Percentiles rank a stretch among this genome's conserved stretches.
These are phyloP conservation scores for Nemania sp. DNA, from an alignment of 2,329 filamentous ascomycete genomes.

Conservation along the genomic window DNA sequence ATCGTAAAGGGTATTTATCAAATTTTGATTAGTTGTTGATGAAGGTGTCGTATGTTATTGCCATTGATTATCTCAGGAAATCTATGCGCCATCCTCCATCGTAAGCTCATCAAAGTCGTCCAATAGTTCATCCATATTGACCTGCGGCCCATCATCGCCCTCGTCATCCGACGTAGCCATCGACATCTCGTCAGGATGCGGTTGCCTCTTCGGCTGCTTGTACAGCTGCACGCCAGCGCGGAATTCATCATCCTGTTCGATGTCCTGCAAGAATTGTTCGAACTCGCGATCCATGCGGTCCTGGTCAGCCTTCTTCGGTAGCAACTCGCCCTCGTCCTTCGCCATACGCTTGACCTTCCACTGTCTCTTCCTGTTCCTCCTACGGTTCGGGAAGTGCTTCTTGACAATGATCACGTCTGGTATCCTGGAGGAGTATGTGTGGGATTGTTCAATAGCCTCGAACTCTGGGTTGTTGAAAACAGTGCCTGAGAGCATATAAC, in stretches of 20 bases:
- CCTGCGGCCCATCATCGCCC: constrained; percentile 73
- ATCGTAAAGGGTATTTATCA: background rate
- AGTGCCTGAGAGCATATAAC: constrained; percentile 86
- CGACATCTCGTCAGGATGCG: constrained; percentile 74
- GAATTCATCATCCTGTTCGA: constrained; percentile 94
- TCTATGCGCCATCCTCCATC: constrained; percentile 67
- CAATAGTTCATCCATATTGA: constrained; percentile 83
- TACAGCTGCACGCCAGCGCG: constrained; percentile 87
- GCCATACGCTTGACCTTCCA: constrained; percentile 97
- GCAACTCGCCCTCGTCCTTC: constrained; percentile 87
- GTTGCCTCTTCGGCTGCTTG: constrained; percentile 71
- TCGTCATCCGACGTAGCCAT: constrained; percentile 72
- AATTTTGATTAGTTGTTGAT: background rate
- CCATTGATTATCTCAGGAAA: background rate
- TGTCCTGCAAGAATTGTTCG: constrained; percentile 95
- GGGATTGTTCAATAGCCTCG: constrained; percentile 76
- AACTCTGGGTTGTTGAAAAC: constrained; percentile 52
- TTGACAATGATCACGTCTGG: constrained; percentile 96
- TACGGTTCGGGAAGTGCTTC: constrained; percentile 88
- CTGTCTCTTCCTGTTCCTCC: constrained; percentile 85
- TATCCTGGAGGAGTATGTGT: constrained; percentile 80
- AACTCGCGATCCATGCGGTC: constrained; percentile 92
- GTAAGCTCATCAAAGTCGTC: constrained; percentile 94
- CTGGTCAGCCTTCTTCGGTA: constrained; percentile 88
- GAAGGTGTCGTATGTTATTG: background rate